A percentile compares a stretch with the other conserved stretches of the same genome.
phyloP scores from a whole-genome alignment of 2,329 filamentous ascomycete species.

The Aspergillus hortae region DNA sequence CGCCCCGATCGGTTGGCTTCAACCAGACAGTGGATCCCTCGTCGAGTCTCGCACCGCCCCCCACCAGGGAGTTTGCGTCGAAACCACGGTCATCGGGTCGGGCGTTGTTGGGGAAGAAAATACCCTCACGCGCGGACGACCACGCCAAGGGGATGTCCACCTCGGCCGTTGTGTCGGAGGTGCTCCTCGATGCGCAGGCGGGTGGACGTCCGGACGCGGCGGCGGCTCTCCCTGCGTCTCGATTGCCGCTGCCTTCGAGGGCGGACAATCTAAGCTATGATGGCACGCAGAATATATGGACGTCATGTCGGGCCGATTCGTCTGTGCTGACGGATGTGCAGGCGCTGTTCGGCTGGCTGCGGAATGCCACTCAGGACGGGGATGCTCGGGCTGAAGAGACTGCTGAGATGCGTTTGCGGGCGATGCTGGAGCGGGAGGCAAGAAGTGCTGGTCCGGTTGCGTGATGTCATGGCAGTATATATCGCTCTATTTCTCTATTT shows the following conservation, averaged over 20 bases:
- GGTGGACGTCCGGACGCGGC: constrained; percentile 11
- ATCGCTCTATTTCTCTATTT: no score
- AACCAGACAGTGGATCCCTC: not conserved
- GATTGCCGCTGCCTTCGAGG: not conserved
- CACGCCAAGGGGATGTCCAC: constrained; percentile 26
- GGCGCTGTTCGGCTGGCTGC: constrained; percentile 35
- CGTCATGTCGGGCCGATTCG: not conserved
- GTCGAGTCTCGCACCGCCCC: constrained; percentile 3
- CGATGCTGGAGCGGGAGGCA: constrained; percentile 31
- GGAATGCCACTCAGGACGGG: constrained; percentile 19
- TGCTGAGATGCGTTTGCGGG: constrained; percentile 35
- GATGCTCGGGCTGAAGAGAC: constrained; percentile 13
- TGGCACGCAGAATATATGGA: not conserved
- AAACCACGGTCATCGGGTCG: constrained; percentile 24
- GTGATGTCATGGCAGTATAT: no score
- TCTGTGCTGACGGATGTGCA: constrained; percentile 28
- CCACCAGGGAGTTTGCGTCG: constrained; percentile 27
- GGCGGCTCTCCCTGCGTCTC: not conserved
- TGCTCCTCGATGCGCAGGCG: constrained; percentile 35
- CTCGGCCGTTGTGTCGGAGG: constrained; percentile 38
- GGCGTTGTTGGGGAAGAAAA: constrained; percentile 26
- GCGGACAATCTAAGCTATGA: not conserved
- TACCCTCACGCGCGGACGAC: constrained; percentile 9
- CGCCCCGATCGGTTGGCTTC: constrained; percentile 9
- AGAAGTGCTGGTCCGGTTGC: constrained; percentile 4